Conservation (phyloP, 352 stramenopile genomes). For the Globisporangium camurandrum region DNA sequence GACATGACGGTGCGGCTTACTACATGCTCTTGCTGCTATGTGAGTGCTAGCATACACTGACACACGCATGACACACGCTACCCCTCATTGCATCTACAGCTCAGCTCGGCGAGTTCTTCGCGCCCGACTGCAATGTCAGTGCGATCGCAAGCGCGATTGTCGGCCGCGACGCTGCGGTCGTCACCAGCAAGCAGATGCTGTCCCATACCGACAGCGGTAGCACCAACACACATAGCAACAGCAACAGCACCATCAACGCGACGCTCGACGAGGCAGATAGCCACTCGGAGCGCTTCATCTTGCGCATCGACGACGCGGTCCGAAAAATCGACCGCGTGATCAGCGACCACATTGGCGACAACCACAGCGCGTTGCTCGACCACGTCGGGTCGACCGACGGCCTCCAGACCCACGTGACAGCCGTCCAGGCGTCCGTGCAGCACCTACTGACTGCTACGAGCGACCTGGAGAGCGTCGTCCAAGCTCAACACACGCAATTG, state of each 20-base stretch:
- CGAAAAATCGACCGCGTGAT: slow-evolving; percentile 71
- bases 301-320: slow-evolving; percentile 56
- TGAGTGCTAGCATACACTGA: slow-evolving; percentile 3
- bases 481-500: slow-evolving; percentile 49
- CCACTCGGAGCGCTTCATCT: slow-evolving; percentile 70
- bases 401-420: slow-evolving; percentile 48
- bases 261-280: slow-evolving; percentile 19
- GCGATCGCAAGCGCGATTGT: slow-evolving; percentile 74
- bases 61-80: neutral
- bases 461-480: slow-evolving; percentile 48
- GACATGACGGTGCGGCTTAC: slow-evolving; percentile 45
- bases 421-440: slow-evolving; percentile 47
- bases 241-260: neutral
- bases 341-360: slow-evolving; percentile 65
- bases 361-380: slow-evolving; percentile 60
- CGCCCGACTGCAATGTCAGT: slow-evolving; percentile 64
- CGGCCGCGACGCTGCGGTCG: slow-evolving; percentile 44
- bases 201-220: slow-evolving; percentile 11
- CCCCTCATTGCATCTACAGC: slow-evolving; percentile 19
- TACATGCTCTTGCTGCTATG: neutral
- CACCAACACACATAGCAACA: no score
- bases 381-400: slow-evolving; percentile 77
- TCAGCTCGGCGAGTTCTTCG: slow-evolving; percentile 67
- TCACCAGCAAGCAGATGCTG: slow-evolving; percentile 12
- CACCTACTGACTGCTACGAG: slow-evolving; percentile 59